Conservation (phyloP, 441 rosid species). For the Populus trichocarpa region DNA sequence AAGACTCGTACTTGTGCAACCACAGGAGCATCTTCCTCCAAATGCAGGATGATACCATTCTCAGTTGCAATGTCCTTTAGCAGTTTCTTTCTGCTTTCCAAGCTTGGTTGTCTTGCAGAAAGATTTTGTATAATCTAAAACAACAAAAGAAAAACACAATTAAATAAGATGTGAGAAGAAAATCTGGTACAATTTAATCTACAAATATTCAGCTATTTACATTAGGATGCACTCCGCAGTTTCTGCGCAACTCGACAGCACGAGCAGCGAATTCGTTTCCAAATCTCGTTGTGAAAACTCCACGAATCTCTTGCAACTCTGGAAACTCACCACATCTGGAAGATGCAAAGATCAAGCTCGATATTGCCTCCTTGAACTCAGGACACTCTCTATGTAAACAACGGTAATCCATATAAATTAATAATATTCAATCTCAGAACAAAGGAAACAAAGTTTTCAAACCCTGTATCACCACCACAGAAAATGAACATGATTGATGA, state of each 20-base stretch:
- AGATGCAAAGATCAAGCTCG: slow-evolving; percentile 57
- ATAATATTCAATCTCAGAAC: not conserved
- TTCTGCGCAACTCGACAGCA: slow-evolving; percentile 33
- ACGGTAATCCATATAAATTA: not conserved
- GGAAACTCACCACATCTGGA: slow-evolving; percentile 63
- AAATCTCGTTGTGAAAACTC: slow-evolving; percentile 26
- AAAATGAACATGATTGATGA: not conserved
- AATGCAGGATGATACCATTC: slow-evolving; percentile 31
- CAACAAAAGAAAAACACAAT: not conserved
- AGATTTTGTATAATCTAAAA: slow-evolving; percentile 50
- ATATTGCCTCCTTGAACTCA: slow-evolving; percentile 49
- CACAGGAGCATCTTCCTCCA: slow-evolving; percentile 17
- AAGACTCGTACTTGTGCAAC: slow-evolving; percentile 18
- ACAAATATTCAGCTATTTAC: not conserved
- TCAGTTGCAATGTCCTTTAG: slow-evolving; percentile 35
- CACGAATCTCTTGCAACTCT: slow-evolving; percentile 46
- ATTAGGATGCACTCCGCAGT: slow-evolving; percentile 22
- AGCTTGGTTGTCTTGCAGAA: slow-evolving; percentile 30
- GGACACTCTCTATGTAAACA: slow-evolving; percentile 43
- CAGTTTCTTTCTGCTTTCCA: slow-evolving; percentile 34
- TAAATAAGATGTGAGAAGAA: not conserved
- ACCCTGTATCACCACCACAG: not conserved
- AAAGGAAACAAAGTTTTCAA: not conserved
- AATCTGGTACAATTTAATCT: not conserved
- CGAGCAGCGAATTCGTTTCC: slow-evolving; percentile 40